Evolutionary conservation across 2,329 filamentous ascomycete species (phyloP).

Genomic region (Pseudocercospora macadamiae): DNA sequence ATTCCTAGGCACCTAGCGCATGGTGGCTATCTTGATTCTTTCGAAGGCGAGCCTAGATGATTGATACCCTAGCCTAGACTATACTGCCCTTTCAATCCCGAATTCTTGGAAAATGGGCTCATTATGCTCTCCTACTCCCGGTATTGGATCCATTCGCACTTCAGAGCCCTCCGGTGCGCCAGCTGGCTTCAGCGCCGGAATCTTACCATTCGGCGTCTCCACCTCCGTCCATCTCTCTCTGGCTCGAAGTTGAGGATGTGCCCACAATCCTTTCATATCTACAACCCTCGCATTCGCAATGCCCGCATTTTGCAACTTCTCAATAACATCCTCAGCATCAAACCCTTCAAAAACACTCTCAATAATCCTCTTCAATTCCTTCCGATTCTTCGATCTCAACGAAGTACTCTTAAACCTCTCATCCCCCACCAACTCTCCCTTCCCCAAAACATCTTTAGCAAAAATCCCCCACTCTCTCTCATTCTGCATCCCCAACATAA

Average conservation of each 20-base stretch:
- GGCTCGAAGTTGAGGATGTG: slow-evolving; percentile 56
- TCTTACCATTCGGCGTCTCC: slow-evolving; percentile 49
- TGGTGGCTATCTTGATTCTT: no score
- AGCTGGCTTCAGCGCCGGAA: slow-evolving; percentile 56
- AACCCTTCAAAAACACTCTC: slow-evolving; percentile 45
- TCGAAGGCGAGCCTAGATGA: no score
- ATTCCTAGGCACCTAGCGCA: no score
- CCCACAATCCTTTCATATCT: slow-evolving; percentile 59
- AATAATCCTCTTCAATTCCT: slow-evolving; percentile 52
- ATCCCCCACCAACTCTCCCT: slow-evolving; percentile 49
- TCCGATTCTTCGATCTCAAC: slow-evolving; percentile 51
- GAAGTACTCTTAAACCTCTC: slow-evolving; percentile 54
- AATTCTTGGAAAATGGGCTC: slow-evolving; percentile 50
- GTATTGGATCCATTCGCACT: slow-evolving; percentile 50
- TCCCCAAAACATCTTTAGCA: slow-evolving; percentile 51
- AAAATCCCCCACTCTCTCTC: slow-evolving; percentile 60
- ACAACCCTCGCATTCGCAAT: slow-evolving; percentile 62
- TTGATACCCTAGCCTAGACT: not conserved
- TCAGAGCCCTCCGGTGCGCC: slow-evolving; percentile 43
- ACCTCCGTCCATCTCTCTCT: slow-evolving; percentile 57
- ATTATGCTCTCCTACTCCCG: slow-evolving; percentile 56
- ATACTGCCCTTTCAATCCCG: slow-evolving; percentile 34
- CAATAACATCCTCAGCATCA: slow-evolving; percentile 46
- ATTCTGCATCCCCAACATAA: slow-evolving; percentile 63
- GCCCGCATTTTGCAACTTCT: slow-evolving; percentile 50